Percentiles rank a stretch among this genome's conserved stretches.
Evolutionary conservation across 805 yeast genomes (phyloP).

Genomic region (Scheffersomyces spartinae): DNA sequence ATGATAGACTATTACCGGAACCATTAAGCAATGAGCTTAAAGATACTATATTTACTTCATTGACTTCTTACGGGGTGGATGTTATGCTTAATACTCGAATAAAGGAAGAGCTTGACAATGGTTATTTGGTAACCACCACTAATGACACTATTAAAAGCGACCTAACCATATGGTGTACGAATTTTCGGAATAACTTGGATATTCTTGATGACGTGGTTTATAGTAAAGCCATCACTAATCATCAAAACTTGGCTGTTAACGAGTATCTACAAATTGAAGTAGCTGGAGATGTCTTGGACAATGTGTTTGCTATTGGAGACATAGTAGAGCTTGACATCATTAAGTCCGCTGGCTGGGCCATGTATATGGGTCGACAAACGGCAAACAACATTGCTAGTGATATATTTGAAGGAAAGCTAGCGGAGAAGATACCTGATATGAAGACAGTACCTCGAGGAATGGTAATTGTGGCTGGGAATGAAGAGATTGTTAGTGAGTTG

Average conservation of each 20-base stretch:
- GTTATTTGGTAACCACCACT: conserved; percentile 16
- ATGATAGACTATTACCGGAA: conserved; percentile 25
- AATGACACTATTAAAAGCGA: conserved; percentile 16
- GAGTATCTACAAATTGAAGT: conserved; percentile 24
- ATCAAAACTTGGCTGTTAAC: conserved; percentile 22
- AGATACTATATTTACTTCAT: conserved; percentile 13
- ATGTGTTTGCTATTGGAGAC: conserved; percentile 28
- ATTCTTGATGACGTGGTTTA: conserved; percentile 12
- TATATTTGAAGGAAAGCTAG: conserved; percentile 16
- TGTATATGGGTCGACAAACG: conserved; percentile 27
- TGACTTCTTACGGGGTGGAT: conserved; percentile 16
- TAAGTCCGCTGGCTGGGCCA: conserved; percentile 35
- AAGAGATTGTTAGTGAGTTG: conserved; percentile 25
- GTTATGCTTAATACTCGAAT: conserved; percentile 20
- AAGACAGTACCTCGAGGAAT: conserved; percentile 26
- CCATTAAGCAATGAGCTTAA: conserved; percentile 20
- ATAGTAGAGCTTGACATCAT: conserved; percentile 27
- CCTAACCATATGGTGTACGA: conserved; percentile 26
- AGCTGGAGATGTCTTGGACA: too few relatives aligned
- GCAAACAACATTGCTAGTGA: conserved; percentile 24
- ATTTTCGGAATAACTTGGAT: conserved; percentile 19
- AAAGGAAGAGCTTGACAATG: conserved; percentile 12
- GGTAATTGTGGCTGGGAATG: conserved; percentile 30
- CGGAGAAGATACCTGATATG: conserved; percentile 23
- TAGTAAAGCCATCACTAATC: conserved; percentile 12